Evolutionary conservation across 106 monocot genomes (phyloP), one percentile per base, ranked within the genome.

Genomic region (Phalaenopsis equestris): DNA sequence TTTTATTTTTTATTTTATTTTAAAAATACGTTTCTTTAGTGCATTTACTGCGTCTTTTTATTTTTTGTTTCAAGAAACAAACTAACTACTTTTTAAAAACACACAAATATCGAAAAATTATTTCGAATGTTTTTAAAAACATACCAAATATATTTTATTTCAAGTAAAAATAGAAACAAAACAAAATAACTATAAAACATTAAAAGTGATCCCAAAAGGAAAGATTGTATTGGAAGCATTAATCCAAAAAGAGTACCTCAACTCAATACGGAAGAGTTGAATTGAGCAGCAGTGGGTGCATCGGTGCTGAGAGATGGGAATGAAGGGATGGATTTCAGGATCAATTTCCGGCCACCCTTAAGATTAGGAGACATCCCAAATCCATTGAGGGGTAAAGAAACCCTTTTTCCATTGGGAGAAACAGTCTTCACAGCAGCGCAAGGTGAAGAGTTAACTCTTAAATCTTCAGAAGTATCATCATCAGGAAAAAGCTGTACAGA

Each of bases 381-480:
- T 21, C 75, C 84, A 24, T 46, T 80, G 9, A 83, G 87, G 41
- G 94, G 94, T 79, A 89, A 86, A 24, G 92, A 94, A 49, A 98
- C 91, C 81, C 97, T 89, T 56, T 98, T 98, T 36, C 89, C 81
- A 41, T 90, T 98, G 6, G 97, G 97, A 2, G 97, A 98, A 6
- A 84, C 72, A 21, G 81, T 87, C 83, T 90, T 94, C 56, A 94
- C 85, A 24, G 80, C 78, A 41, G 21, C 83, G 67, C 78, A 79
- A 11, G 89, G 87, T 82, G 94, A 90, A 70, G 70, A 46, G 73
- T 79, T 80, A 47, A 77, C 41, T 78, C 43, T 80, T 42, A 87
- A 56, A 57, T 84, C 75, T 48, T 89, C 84, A 37, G 89, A 87
- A 72, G 83, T 87, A 61, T 89, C 93, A 38, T 88, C 87, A 58